A percentile compares a stretch with the other conserved stretches of the same genome.
phyloP scores from a whole-genome alignment of 1,139 yeast species.

The Debaryomyces sp. region DNA sequence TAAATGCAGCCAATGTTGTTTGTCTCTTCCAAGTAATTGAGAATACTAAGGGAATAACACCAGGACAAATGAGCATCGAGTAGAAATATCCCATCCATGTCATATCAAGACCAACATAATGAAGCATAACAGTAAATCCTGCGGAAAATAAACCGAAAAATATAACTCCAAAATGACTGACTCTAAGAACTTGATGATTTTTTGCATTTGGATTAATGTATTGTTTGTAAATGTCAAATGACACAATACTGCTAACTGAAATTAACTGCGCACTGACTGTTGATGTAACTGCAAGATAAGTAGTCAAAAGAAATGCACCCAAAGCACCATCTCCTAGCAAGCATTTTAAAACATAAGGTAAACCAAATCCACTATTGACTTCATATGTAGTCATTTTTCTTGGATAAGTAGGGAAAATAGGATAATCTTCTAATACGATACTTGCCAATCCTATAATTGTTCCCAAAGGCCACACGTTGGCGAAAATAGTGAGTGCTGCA shows the following conservation, averaged over 20 bases:
- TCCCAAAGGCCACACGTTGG: conserved; percentile 36
- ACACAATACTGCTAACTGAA: conserved; percentile 32
- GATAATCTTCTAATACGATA: conserved; percentile 27
- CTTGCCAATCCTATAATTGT: conserved; percentile 30
- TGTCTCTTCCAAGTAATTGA: conserved; percentile 38
- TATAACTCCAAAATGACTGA: conserved; percentile 31
- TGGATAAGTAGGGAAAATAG: conserved; percentile 33
- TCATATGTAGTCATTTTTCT: conserved; percentile 27
- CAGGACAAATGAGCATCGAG: conserved; percentile 39
- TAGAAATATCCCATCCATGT: conserved; percentile 41
- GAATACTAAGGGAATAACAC: conserved; percentile 37
- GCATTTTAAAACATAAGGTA: conserved; percentile 30
- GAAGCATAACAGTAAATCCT: conserved; percentile 33
- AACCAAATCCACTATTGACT: conserved; percentile 30
- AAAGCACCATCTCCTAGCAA: conserved; percentile 30
- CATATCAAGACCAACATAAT: conserved; percentile 33
- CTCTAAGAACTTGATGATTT: conserved; percentile 29
- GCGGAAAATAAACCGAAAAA: conserved; percentile 33
- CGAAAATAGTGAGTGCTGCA: conserved; percentile 34
- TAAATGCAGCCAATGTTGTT: conserved; percentile 27
- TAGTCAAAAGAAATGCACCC: conserved; percentile 32
- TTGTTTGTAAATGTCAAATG: conserved; percentile 34
- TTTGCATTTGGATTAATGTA: conserved; percentile 29
- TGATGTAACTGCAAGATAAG: conserved; percentile 33
- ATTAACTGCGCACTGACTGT: conserved; percentile 36